A percentile compares a stretch with the other conserved stretches of the same genome.
These are phyloP conservation scores for Aphanomyces euteiches DNA, from an alignment of 352 stramenopile genomes.

Conservation along the genomic window DNA sequence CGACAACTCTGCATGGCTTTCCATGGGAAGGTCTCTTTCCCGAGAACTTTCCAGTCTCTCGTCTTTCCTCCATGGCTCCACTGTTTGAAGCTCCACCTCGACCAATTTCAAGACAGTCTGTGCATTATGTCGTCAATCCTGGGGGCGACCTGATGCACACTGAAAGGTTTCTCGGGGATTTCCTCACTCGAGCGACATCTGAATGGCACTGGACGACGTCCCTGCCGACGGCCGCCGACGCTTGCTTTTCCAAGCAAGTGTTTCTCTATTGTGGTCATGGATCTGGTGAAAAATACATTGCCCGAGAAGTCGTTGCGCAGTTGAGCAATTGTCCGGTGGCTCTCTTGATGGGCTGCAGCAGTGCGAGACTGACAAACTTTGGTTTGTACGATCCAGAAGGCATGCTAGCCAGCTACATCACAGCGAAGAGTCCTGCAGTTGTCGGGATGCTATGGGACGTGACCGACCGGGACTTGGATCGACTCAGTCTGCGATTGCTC, in stretches of 20 bases:
- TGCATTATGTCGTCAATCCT: slow-evolving; percentile 71
- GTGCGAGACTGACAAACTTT: slow-evolving; percentile 80
- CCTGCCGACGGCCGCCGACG: slow-evolving; percentile 31
- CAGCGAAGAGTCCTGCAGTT: slow-evolving; percentile 89
- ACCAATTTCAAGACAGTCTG: slow-evolving; percentile 35
- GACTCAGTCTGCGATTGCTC: slow-evolving; percentile 69
- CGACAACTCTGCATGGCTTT: slow-evolving; percentile 53
- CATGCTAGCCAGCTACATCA: slow-evolving; percentile 92
- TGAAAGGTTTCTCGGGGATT: slow-evolving; percentile 44
- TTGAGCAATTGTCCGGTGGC: slow-evolving; percentile 56
- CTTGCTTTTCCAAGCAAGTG: slow-evolving; percentile 45
- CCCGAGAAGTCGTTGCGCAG: slow-evolving; percentile 44
- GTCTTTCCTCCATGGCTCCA: slow-evolving; percentile 34
- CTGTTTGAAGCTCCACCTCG: neutral
- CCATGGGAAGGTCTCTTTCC: slow-evolving; percentile 84
- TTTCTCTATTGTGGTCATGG: slow-evolving; percentile 98
- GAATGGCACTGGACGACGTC: slow-evolving; percentile 53
- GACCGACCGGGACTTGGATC: slow-evolving; percentile 97
- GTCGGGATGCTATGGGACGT: slow-evolving; percentile 99
- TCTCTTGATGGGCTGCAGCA: slow-evolving; percentile 98
- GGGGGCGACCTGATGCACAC: slow-evolving; percentile 66
- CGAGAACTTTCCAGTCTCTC: slow-evolving; percentile 8
- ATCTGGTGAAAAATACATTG: slow-evolving; percentile 90
- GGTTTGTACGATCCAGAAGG: slow-evolving; percentile 93
- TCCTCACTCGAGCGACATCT: slow-evolving; percentile 40